Evolutionary conservation across 2,329 filamentous ascomycete genomes (phyloP).

Genomic region (Paecilomyces sp.): DNA sequence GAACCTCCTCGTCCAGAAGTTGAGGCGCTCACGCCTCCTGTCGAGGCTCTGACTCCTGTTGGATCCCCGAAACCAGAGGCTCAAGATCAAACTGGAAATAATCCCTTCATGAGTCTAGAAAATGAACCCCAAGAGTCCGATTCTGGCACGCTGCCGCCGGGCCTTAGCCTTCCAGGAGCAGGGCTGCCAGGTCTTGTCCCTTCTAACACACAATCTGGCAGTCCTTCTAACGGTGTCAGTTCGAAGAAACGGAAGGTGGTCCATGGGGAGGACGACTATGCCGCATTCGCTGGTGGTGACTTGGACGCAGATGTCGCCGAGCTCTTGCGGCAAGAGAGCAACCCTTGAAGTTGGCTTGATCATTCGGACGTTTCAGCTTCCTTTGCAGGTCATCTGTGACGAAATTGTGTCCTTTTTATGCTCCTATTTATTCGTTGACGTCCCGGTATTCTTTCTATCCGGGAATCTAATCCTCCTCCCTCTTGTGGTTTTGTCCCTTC

Average conservation of each 20-base stretch:
- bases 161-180: slow-evolving; percentile 10
- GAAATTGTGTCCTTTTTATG: background rate
- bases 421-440: background rate
- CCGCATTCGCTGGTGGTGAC: slow-evolving; percentile 45
- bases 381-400: no score
- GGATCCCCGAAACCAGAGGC: slow-evolving; percentile 37
- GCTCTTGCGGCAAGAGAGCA: slow-evolving; percentile 45
- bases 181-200: slow-evolving; percentile 12
- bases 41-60: slow-evolving; percentile 49
- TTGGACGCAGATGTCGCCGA: slow-evolving; percentile 57
- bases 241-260: slow-evolving; percentile 45
- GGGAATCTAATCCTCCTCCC: no score
- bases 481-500: no score
- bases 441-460: no score
- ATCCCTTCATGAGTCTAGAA: slow-evolving; percentile 12
- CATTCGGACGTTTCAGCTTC: background rate
- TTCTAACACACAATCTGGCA: slow-evolving; percentile 15
- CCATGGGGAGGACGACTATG: slow-evolving; percentile 35
- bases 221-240: slow-evolving; percentile 21
- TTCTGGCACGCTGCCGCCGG: slow-evolving; percentile 10
- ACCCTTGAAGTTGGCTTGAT: slow-evolving; percentile 7
- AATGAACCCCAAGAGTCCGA: slow-evolving; percentile 8
- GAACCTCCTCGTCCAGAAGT: slow-evolving; percentile 60
- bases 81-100: slow-evolving; percentile 21
- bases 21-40: slow-evolving; percentile 79